Evolutionary conservation across 2,329 filamentous ascomycete species (phyloP), one percentile per base, ranked within the genome.

Genomic region (Chaetomium globosum): DNA sequence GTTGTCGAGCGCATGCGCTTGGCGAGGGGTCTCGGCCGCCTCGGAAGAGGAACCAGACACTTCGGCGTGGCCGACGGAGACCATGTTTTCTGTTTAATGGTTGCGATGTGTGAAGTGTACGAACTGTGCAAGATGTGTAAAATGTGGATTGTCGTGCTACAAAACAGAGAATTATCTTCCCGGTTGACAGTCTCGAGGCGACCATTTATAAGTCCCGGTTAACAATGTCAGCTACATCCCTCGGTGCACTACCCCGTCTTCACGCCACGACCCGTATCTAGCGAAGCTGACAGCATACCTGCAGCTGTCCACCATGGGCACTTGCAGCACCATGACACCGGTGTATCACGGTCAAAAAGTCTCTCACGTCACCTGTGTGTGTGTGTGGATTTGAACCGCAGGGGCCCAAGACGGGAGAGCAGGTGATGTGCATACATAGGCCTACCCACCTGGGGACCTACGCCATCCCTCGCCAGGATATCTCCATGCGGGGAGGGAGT

Each of bases 311-410:
- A 16, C 12, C 13, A 9, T 26, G 13, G 55, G 3, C 12, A n/a
- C 36, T n/a, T 36, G 54, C 54, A 28, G 54, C 33, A 30, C 8
- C n/a, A 46, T 46, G 23, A 12, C 55, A 57, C 55, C 36, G 55
- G 55, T 46, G 55, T 46, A 31, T 16, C 52, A 55, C 21, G 30
- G 5, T 19, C 21, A 1, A 2, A 3, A 19, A 5, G 5, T 43
- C 39, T n/a, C 19, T 43, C 39, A 43, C 39, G 7, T 43, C 39
- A 43, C 39, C 16, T 4, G 16, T 19, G 26, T 26, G 26, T n/a
- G 39, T 43, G n/a, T n/a, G n/a, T n/a, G n/a, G 16, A 6, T 16
- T 19, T 16, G 39, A 43, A 19, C 39, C 5, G 16, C 39, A 16
- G 16, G 2, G 2, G 16, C 8, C 4, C 5, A 7, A 48, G 46